These are phyloP conservation scores for Guadua angustifolia DNA, from an alignment of 176 grass and related monocot species.

Conservation along the genomic window DNA sequence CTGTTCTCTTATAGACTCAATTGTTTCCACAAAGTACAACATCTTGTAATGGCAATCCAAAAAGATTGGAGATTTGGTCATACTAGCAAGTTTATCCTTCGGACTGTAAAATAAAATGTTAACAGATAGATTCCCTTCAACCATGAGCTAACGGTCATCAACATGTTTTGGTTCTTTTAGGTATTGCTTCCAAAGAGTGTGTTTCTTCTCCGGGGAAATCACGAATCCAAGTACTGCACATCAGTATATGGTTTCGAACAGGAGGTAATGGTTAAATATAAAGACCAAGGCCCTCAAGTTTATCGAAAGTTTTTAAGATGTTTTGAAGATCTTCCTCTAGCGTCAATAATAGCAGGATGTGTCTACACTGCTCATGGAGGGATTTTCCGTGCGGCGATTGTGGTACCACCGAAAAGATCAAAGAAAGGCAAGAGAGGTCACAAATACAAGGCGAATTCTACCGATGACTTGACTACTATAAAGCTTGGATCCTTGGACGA, in stretches of 20 bases:
- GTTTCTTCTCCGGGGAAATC: constrained; percentile 88
- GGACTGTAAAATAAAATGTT: background rate
- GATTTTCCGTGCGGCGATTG: constrained; percentile 66
- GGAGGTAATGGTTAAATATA: constrained; percentile 86
- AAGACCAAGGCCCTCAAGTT: constrained; percentile 75
- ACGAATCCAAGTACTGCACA: constrained; percentile 97
- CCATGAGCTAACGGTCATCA: background rate
- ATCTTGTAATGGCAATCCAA: background rate
- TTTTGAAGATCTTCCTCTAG: constrained; percentile 95
- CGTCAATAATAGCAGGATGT: constrained; percentile 81
- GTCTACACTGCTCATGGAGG: constrained; percentile 98
- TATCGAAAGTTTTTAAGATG: constrained; percentile 93
- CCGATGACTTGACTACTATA: constrained; percentile 43
- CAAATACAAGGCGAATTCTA: constrained; percentile 46
- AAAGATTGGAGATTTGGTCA: background rate
- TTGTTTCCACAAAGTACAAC: background rate
- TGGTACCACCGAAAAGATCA: constrained; percentile 57
- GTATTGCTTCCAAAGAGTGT: constrained; percentile 71
- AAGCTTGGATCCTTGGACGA: constrained; percentile 93
- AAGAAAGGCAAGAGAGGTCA: constrained; percentile 78
- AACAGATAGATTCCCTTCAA: background rate
- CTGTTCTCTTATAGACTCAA: background rate
- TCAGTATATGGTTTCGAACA: constrained; percentile 94
- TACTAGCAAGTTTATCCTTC: background rate
- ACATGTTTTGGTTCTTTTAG: constrained; percentile 43